Conservation (phyloP, 2,329 filamentous ascomycete genomes). For the Colletotrichum liriopes region DNA sequence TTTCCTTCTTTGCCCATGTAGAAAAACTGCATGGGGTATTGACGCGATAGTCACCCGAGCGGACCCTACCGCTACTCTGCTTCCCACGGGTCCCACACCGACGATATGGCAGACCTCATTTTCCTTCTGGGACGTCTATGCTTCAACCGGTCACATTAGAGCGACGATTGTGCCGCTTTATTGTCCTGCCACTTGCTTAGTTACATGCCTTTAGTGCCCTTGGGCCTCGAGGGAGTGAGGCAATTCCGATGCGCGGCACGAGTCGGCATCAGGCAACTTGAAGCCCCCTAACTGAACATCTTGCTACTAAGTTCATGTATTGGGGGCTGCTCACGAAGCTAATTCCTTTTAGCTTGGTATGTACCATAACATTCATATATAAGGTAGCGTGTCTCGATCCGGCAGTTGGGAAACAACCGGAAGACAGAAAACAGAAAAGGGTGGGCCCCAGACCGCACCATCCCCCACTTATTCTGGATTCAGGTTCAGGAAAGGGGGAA, state of each 20-base stretch:
- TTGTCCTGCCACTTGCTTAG: background rate
- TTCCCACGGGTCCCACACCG: background rate
- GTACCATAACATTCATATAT: background rate
- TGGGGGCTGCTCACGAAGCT: background rate
- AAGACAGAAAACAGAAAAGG: background rate
- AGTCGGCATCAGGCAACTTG: background rate
- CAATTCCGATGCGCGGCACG: no score
- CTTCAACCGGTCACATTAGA: background rate
- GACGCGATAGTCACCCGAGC: background rate
- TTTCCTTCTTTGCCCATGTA: background rate
- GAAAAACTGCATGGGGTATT: background rate
- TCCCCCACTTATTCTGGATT: background rate
- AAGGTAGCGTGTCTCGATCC: background rate
- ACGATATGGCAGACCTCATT: background rate
- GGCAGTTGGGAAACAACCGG: background rate
- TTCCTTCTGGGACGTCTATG: background rate
- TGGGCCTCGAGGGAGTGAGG: background rate
- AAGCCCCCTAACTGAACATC: background rate
- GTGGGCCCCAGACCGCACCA: background rate
- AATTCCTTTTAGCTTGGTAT: background rate
- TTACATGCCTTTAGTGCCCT: background rate
- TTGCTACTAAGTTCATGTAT: background rate
- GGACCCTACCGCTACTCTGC: background rate
- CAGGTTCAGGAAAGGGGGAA: conserved; percentile 6
- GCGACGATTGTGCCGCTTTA: background rate